A percentile compares a stretch with the other conserved stretches of the same genome.
phyloP scores from a whole-genome alignment of 2,329 filamentous ascomycete species.

The Dactylellina drechsleri region DNA sequence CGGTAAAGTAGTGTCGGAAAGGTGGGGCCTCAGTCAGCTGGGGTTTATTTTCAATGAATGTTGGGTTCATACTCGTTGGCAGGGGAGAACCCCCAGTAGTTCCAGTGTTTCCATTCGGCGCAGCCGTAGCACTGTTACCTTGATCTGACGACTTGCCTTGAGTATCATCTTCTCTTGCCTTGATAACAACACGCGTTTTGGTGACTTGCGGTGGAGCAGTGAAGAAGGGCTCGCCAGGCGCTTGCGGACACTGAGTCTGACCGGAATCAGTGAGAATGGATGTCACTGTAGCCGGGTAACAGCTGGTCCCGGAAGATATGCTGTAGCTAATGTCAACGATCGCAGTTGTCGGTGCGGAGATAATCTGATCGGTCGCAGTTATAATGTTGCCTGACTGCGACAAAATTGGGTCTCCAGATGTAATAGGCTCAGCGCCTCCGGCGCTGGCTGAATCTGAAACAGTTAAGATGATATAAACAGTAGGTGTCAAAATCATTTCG shows the following conservation, averaged over 20 bases:
- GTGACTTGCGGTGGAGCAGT: constrained; percentile 26
- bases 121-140: not conserved
- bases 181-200: constrained; percentile 43
- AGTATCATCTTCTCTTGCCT: constrained; percentile 40
- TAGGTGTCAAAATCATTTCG: constrained; percentile 23
- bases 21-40: constrained; percentile 24
- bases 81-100: constrained; percentile 14
- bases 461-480: constrained; percentile 49
- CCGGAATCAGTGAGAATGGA: constrained; percentile 22
- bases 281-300: constrained; percentile 18
- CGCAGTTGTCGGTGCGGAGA: constrained; percentile 25
- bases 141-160: constrained; percentile 39
- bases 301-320: constrained; percentile 27
- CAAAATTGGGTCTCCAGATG: constrained; percentile 49
- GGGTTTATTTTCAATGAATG: constrained; percentile 27
- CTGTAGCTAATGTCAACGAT: constrained; percentile 10
- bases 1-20: constrained; percentile 36
- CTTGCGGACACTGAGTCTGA: constrained; percentile 10
- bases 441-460: constrained; percentile 13
- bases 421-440: constrained; percentile 30
- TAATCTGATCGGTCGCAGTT: constrained; percentile 7
- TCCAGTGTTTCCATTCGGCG: constrained; percentile 15
- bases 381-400: constrained; percentile 36
- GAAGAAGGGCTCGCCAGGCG: constrained; percentile 5
- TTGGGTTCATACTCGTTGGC: constrained; percentile 44